phyloP scores from a whole-genome alignment of 2,329 filamentous ascomycete genomes.

The Monilinia aucupariae region DNA sequence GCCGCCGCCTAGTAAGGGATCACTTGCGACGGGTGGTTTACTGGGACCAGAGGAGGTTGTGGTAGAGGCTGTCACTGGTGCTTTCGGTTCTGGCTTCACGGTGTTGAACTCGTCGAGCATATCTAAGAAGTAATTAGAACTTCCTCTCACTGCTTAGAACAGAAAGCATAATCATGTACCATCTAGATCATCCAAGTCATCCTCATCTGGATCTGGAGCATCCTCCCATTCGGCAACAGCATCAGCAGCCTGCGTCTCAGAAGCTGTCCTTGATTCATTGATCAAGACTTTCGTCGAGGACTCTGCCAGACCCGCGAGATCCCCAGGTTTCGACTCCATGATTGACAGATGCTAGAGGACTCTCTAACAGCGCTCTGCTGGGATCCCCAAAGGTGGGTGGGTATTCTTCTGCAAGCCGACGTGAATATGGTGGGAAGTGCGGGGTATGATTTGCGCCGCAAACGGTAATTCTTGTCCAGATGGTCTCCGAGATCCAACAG shows the following conservation, averaged over 20 bases:
- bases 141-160: neutral
- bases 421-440: constrained; percentile 14
- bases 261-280: constrained; percentile 19
- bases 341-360: constrained; percentile 1
- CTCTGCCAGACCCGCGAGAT: constrained; percentile 22
- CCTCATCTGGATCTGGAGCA: constrained; percentile 85
- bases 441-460: constrained; percentile 13
- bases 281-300: constrained; percentile 19
- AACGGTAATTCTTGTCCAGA: constrained; percentile 2
- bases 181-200: constrained; percentile 86
- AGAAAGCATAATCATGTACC: constrained; percentile 44
- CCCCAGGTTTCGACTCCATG: constrained; percentile 29
- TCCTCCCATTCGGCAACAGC: constrained; percentile 40
- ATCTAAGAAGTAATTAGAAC: constrained; percentile 47
- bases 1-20: constrained; percentile 2
- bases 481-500: neutral
- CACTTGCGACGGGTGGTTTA: constrained; percentile 27
- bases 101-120: constrained; percentile 87
- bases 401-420: constrained; percentile 9
- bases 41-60: constrained; percentile 30
- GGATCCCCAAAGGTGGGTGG: constrained; percentile 11
- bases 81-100: constrained; percentile 50
- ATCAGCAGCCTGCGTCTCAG: constrained; percentile 14
- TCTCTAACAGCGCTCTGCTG: constrained; percentile 9
- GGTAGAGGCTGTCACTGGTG: constrained; percentile 22